Conservation (phyloP, 208 protist genomes). For the Wallacemonas rigidus region DNA sequence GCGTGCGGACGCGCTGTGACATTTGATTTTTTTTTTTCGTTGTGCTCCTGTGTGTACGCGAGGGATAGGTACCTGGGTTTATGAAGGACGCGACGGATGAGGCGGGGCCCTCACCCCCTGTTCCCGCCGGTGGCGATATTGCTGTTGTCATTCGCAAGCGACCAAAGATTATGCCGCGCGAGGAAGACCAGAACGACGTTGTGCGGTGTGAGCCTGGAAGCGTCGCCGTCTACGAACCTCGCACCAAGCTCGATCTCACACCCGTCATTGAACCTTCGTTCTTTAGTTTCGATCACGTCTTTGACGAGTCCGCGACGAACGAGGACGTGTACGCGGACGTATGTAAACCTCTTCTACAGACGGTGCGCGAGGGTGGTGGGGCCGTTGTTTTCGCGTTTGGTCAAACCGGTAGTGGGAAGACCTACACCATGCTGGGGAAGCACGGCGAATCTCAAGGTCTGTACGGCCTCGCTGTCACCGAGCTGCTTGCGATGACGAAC, state of each 20-base stretch:
- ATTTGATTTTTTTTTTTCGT: background rate
- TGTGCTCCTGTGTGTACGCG: background rate
- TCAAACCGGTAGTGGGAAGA: constrained; percentile 96
- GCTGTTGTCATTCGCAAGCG: constrained; percentile 83
- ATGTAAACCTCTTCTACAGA: constrained; percentile 67
- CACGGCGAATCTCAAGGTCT: constrained; percentile 61
- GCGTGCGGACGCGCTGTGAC: too few species aligned
- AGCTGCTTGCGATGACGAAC: constrained; percentile 86
- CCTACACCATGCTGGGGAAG: constrained; percentile 86
- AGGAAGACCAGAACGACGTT: constrained; percentile 78
- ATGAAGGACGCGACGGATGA: constrained; percentile 12
- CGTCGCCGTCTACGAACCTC: constrained; percentile 82
- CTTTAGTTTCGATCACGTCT: constrained; percentile 84
- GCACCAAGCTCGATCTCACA: constrained; percentile 91
- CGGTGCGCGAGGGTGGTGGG: constrained; percentile 59
- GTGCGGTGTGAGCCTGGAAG: constrained; percentile 55
- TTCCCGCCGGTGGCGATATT: constrained; percentile 38
- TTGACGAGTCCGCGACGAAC: constrained; percentile 66
- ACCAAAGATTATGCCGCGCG: constrained; percentile 48
- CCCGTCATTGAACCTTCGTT: constrained; percentile 89
- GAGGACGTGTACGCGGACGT: constrained; percentile 66
- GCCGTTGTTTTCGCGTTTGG: constrained; percentile 95
- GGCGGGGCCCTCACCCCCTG: constrained; percentile 21
- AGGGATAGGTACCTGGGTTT: too few species aligned
- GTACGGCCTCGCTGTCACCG: constrained; percentile 90